Conservation (phyloP, 2,329 filamentous ascomycete genomes). For the Leptographium wingfieldii region DNA sequence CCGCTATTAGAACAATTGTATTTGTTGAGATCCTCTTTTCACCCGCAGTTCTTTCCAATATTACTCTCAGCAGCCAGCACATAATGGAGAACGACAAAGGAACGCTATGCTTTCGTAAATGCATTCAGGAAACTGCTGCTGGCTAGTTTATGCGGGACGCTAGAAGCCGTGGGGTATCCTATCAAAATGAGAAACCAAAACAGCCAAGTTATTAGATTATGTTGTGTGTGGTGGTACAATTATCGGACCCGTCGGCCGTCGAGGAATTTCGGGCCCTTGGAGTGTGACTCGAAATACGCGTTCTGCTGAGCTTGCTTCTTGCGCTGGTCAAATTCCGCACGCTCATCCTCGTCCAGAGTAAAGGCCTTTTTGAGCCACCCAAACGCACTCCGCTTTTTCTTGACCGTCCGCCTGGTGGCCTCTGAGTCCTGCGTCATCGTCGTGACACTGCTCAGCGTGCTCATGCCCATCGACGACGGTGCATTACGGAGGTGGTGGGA, state of each 20-base stretch:
- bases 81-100: neutral
- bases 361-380: conserved; percentile 59
- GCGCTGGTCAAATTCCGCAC: conserved; percentile 43
- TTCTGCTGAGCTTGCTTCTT: conserved; percentile 31
- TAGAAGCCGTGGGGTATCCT: conserved; percentile 1
- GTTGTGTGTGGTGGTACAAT: neutral
- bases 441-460: conserved; percentile 43
- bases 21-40: neutral
- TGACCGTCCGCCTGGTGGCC: conserved; percentile 27
- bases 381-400: conserved; percentile 56
- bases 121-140: neutral
- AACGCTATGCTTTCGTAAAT: conserved; percentile 12
- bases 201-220: neutral
- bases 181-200: neutral
- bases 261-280: conserved; percentile 38
- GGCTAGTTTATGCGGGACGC: neutral
- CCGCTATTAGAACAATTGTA: neutral
- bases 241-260: conserved; percentile 37
- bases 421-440: conserved; percentile 30
- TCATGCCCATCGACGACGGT: conserved; percentile 43
- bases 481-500: conserved; percentile 32
- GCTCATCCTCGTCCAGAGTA: conserved; percentile 50
- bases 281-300: conserved; percentile 34
- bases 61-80: neutral
- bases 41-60: neutral